Percentiles rank a stretch among this genome's conserved stretches.
Evolutionary conservation across 805 yeast genomes (phyloP).

Genomic region (Myxozyma melibiosi): DNA sequence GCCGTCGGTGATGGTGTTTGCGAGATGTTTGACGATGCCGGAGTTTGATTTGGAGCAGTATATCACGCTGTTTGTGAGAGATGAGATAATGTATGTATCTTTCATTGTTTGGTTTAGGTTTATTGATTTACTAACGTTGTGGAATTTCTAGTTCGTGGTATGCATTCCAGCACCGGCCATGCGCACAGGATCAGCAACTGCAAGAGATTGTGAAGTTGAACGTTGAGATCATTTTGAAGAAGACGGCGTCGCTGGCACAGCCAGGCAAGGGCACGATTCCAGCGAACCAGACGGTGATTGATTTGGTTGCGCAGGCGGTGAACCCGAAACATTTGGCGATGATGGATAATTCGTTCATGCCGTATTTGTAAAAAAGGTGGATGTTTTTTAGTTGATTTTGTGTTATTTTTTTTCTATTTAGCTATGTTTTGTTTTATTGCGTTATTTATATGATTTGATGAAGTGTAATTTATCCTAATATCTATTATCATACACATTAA

Average conservation of each 20-base stretch:
- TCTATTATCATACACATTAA: not conserved
- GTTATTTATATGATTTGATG: not conserved
- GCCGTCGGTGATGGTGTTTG: constrained; percentile 78
- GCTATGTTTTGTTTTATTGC: not conserved
- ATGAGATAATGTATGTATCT: constrained; percentile 65
- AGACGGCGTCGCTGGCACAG: constrained; percentile 77
- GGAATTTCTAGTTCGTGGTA: constrained; percentile 65
- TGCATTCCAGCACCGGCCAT: constrained; percentile 75
- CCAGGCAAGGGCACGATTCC: constrained; percentile 59
- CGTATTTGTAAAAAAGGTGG: constrained; percentile 60
- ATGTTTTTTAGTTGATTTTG: not conserved
- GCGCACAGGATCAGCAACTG: constrained; percentile 80
- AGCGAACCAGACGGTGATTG: constrained; percentile 86
- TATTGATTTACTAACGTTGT: not conserved
- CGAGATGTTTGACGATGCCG: constrained; percentile 86
- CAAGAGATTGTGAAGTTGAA: constrained; percentile 85
- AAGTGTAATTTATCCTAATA: not conserved
- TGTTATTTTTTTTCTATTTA: not conserved
- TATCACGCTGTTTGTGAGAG: constrained; percentile 91
- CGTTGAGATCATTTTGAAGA: constrained; percentile 79
- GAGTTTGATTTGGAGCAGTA: constrained; percentile 90
- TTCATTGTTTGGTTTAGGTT: not conserved
- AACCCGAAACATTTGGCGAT: constrained; percentile 91
- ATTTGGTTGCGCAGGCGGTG: constrained; percentile 90
- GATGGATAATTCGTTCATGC: constrained; percentile 93